Percentiles rank a stretch among this genome's conserved stretches.
These are phyloP conservation scores for Cyberlindnera euphorbiiphila DNA, from an alignment of 805 yeast genomes.

Conservation along the genomic window DNA sequence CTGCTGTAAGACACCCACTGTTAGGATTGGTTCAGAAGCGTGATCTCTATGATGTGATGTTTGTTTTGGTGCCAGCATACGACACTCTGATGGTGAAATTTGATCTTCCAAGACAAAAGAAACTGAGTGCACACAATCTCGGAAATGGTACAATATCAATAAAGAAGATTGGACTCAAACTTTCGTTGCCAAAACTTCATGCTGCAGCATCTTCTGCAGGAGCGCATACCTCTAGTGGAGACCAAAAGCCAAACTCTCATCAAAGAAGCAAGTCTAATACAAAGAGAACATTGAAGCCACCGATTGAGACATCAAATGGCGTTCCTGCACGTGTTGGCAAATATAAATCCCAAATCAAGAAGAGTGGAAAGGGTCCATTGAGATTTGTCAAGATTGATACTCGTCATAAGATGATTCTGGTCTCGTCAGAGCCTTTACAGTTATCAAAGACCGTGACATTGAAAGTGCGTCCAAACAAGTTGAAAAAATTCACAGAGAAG, in stretches of 20 bases:
- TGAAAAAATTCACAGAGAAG: no score
- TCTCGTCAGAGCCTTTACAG: conserved; percentile 42
- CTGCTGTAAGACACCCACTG: conserved; percentile 57
- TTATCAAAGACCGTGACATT: conserved; percentile 15
- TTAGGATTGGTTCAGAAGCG: conserved; percentile 58
- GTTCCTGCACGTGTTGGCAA: neutral
- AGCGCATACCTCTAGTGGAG: neutral
- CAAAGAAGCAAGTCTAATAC: conserved; percentile 1
- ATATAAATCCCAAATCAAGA: conserved; percentile 22
- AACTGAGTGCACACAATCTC: conserved; percentile 53
- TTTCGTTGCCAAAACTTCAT: conserved; percentile 19
- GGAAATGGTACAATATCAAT: conserved; percentile 55
- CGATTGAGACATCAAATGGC: neutral
- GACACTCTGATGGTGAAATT: conserved; percentile 61
- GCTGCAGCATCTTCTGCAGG: neutral
- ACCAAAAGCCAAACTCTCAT: neutral
- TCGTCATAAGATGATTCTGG: conserved; percentile 32
- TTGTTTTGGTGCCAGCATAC: conserved; percentile 58
- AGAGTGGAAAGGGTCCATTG: conserved; percentile 27
- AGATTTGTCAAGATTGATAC: conserved; percentile 42
- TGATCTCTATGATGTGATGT: conserved; percentile 57
- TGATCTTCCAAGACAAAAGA: conserved; percentile 64
- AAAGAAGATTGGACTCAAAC: conserved; percentile 45
- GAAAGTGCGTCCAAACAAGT: no score
- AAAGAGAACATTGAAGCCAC: conserved; percentile 2